phyloP scores from a whole-genome alignment of 202 grass and related monocot species.

The Dendrocalamus latiflorus region DNA sequence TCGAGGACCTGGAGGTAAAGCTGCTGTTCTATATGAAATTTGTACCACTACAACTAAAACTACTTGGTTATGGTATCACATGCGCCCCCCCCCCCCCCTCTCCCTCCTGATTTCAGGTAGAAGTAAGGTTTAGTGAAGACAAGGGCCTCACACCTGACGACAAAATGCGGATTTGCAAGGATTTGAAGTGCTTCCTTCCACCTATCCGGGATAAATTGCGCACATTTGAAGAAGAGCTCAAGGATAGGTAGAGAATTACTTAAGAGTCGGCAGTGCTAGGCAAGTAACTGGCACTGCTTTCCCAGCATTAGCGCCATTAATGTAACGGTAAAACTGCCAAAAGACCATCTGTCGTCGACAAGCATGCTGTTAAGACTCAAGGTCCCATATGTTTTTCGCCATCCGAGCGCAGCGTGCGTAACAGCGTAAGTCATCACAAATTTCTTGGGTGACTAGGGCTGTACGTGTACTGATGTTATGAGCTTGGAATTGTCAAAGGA shows the following conservation, averaged over 20 bases:
- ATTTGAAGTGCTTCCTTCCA: slow-evolving; percentile 54
- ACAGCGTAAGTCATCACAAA: background rate
- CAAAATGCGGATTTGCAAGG: slow-evolving; percentile 65
- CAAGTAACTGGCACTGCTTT: background rate
- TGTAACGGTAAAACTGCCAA: background rate
- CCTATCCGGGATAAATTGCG: slow-evolving; percentile 62
- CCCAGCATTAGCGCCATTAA: slow-evolving; percentile 10
- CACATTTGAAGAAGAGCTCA: slow-evolving; percentile 72
- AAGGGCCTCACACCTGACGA: slow-evolving; percentile 41
- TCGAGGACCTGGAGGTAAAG: slow-evolving; percentile 85
- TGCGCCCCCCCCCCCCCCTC: too few relatives aligned
- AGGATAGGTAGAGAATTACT: slow-evolving; percentile 50
- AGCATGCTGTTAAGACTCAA: background rate
- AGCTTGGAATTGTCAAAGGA: background rate
- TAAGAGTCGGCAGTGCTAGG: background rate
- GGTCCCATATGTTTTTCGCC: background rate
- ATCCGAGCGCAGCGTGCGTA: background rate
- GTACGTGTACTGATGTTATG: background rate
- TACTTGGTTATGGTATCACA: background rate
- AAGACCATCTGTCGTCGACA: background rate
- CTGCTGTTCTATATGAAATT: background rate
- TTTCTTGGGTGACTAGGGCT: background rate
- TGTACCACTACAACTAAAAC: background rate
- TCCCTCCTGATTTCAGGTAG: slow-evolving; percentile 33
- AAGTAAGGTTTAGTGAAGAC: slow-evolving; percentile 71